These are phyloP conservation scores for Thelonectria blattea DNA, from an alignment of 2,329 filamentous ascomycete genomes.

Conservation along the genomic window DNA sequence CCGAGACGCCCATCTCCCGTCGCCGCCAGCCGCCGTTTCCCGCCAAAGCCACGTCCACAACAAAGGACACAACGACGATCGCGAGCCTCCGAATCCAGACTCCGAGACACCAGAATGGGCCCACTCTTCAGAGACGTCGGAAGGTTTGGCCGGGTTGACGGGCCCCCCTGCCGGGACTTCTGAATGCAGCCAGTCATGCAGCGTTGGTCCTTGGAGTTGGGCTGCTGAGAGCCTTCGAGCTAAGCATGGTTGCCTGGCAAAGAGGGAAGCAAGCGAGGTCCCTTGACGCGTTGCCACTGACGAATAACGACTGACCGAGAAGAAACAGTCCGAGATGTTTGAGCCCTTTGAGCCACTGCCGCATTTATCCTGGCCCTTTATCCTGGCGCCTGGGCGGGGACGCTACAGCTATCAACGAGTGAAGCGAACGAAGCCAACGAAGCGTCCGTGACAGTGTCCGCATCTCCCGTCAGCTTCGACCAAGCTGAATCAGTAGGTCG, in stretches of 20 bases:
- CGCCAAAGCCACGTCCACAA: background rate
- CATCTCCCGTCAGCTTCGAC: background rate
- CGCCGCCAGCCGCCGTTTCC: background rate
- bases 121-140: background rate
- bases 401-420: slow-evolving; percentile 2
- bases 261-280: background rate
- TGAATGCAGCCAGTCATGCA: slow-evolving; percentile 28
- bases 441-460: background rate
- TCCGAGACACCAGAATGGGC: background rate
- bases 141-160: slow-evolving; percentile 10
- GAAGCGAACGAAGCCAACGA: background rate
- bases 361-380: slow-evolving; percentile 16
- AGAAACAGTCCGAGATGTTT: background rate
- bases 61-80: background rate
- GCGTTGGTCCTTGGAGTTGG: slow-evolving; percentile 1
- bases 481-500: background rate
- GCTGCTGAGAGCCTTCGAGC: background rate
- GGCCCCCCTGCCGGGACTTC: slow-evolving; percentile 26
- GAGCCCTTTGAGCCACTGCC: background rate
- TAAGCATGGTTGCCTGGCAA: slow-evolving; percentile 2
- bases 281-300: slow-evolving; percentile 4
- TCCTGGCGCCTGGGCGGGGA: background rate
- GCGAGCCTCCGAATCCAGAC: slow-evolving; percentile 1
- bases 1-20: background rate
- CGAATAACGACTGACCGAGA: slow-evolving; percentile 4